Conservation (phyloP, 1,139 yeast species). For the Lodderomyces theae region DNA sequence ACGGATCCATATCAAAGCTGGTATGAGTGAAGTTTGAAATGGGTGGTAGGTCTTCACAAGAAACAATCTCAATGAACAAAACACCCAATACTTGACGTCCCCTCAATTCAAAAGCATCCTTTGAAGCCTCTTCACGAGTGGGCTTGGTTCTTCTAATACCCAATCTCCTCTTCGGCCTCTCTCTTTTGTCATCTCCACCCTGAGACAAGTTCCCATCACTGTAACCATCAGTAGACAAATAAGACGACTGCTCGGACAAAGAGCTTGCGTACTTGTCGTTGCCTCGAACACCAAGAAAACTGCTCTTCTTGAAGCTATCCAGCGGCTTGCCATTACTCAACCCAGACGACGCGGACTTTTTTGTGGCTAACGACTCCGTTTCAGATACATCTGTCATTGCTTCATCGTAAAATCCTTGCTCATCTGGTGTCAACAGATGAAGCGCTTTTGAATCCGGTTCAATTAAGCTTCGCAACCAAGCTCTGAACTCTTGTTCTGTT, state of each 20-base stretch:
- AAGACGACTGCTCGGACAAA: conserved; percentile 24
- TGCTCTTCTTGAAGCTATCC: neutral
- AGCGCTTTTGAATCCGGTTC: conserved; percentile 27
- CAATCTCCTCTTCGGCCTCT: conserved; percentile 9
- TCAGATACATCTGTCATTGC: conserved; percentile 29
- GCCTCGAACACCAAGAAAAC: conserved; percentile 1
- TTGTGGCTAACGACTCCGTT: conserved; percentile 22
- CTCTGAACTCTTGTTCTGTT: conserved; percentile 18
- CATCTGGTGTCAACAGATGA: conserved; percentile 25
- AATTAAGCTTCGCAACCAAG: conserved; percentile 32
- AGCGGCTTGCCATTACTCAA: neutral
- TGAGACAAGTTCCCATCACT: conserved; percentile 9
- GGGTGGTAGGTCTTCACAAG: conserved; percentile 72
- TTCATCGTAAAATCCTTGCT: conserved; percentile 44
- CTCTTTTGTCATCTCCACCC: conserved; percentile 2
- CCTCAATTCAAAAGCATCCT: conserved; percentile 26
- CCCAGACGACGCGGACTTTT: conserved; percentile 4
- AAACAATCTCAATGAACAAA: conserved; percentile 68
- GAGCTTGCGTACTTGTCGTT: conserved; percentile 16
- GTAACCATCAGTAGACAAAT: conserved; percentile 17
- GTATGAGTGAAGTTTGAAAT: conserved; percentile 58
- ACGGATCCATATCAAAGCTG: conserved; percentile 95
- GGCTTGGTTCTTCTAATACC: conserved; percentile 8
- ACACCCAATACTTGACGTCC: conserved; percentile 63
- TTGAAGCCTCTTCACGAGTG: conserved; percentile 5